These are phyloP conservation scores for Naegleria lovaniensis DNA, from an alignment of 208 protist species.

Conservation along the genomic window DNA sequence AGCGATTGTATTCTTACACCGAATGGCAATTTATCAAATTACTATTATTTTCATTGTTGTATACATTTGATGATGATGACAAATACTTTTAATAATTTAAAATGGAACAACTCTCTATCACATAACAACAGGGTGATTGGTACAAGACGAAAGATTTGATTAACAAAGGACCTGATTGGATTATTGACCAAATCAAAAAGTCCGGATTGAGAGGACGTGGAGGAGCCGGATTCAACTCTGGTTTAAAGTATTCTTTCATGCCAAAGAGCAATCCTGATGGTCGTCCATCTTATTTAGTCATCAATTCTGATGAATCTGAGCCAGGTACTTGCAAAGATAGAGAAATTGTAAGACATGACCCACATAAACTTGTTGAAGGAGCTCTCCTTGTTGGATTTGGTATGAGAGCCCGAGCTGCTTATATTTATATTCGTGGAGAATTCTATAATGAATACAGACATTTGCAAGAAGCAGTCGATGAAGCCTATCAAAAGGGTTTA, in stretches of 20 bases:
- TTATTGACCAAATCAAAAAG: constrained; percentile 91
- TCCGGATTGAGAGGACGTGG: constrained; percentile 93
- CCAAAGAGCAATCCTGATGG: constrained; percentile 80
- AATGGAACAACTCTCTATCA: not conserved
- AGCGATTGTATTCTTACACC: too few relatives aligned
- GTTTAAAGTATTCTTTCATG: constrained; percentile 98
- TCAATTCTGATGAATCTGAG: constrained; percentile 98
- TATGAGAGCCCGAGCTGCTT: constrained; percentile 90
- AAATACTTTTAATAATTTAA: not conserved
- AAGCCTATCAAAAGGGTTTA: constrained; percentile 89
- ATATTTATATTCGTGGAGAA: constrained; percentile 98
- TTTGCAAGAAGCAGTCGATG: constrained; percentile 86
- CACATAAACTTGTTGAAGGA: constrained; percentile 97
- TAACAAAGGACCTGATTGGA: constrained; percentile 90
- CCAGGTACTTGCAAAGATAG: constrained; percentile 99
- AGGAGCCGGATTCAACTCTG: constrained; percentile 95
- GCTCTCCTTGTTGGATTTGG: constrained; percentile 91
- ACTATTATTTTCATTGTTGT: not conserved
- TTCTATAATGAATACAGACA: constrained; percentile 90
- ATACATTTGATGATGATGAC: not conserved
- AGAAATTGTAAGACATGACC: constrained; percentile 98
- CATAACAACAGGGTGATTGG: constrained; percentile 83
- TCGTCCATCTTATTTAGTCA: constrained; percentile 92
- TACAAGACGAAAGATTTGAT: constrained; percentile 94
- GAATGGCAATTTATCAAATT: not conserved